A percentile compares a stretch with the other conserved stretches of the same genome.
Conservation (phyloP, 192 early-diverging fungal genomes). For the Phlyctochytrium arcticum region DNA sequence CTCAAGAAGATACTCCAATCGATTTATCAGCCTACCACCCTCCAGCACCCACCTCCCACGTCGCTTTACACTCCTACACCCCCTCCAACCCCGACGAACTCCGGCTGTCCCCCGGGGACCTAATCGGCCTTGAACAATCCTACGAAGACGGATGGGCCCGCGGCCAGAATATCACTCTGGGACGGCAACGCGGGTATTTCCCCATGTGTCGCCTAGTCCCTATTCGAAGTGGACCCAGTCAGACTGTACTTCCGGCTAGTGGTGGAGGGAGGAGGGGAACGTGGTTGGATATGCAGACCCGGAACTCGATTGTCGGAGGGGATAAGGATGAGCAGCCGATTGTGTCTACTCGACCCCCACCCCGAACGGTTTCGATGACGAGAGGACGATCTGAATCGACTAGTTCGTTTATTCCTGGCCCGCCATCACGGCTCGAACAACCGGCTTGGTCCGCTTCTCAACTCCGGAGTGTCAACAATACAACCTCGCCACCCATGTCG, state of each 20-base stretch:
- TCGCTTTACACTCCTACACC: slow-evolving; percentile 35
- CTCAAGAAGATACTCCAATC: slow-evolving; percentile 38
- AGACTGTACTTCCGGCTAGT: too few species aligned
- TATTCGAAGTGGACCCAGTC: slow-evolving; percentile 46
- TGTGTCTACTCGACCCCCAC: too few species aligned
- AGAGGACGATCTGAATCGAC: neutral
- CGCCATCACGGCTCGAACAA: neutral
- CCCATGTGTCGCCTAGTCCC: slow-evolving; percentile 43
- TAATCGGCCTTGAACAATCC: slow-evolving; percentile 50
- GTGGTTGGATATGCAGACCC: too few species aligned
- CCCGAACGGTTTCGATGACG: too few species aligned
- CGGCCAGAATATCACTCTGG: slow-evolving; percentile 49
- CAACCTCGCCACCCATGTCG: neutral
- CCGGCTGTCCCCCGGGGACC: slow-evolving; percentile 45
- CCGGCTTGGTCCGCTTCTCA: neutral
- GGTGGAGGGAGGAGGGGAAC: too few species aligned
- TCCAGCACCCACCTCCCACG: slow-evolving; percentile 48
- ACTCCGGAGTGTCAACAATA: neutral
- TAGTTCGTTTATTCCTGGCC: neutral
- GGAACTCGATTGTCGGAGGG: slow-evolving; percentile 1
- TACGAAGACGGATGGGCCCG: slow-evolving; percentile 53
- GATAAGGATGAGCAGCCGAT: neutral
- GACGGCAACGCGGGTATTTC: slow-evolving; percentile 46
- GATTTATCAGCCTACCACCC: slow-evolving; percentile 43
- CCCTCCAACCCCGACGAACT: slow-evolving; percentile 40